Evolutionary conservation across 305 asterid genomes (phyloP).

Genomic region (Fraxinus sp.): DNA sequence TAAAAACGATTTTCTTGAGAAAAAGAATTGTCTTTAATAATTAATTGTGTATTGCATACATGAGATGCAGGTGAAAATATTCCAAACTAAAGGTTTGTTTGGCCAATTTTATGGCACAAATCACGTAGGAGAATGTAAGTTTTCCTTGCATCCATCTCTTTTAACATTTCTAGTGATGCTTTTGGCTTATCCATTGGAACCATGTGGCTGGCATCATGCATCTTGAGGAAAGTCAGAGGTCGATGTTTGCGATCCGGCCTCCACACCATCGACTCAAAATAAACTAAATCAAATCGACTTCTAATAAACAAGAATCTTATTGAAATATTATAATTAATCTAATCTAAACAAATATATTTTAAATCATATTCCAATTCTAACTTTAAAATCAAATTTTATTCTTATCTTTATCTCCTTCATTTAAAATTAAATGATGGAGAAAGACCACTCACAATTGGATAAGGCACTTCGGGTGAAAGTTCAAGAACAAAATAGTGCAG

Average conservation of each 20-base stretch:
- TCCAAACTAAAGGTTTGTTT: not conserved
- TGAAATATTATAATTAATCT: too few species aligned
- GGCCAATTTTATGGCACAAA: not conserved
- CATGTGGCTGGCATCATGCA: conserved; percentile 43
- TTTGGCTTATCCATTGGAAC: conserved; percentile 51
- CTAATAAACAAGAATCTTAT: too few species aligned
- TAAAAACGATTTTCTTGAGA: not conserved
- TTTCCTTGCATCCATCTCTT: conserved; percentile 36
- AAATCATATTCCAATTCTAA: too few species aligned
- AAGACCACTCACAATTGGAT: too few species aligned
- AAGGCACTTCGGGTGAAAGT: too few species aligned
- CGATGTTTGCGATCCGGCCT: conserved; percentile 35
- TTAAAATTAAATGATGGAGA: too few species aligned
- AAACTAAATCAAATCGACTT: too few species aligned
- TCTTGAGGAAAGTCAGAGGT: conserved; percentile 35
- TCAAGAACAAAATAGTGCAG: too few species aligned
- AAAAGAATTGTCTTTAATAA: not conserved
- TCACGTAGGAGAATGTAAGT: conserved; percentile 1
- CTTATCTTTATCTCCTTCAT: too few species aligned
- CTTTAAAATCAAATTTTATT: too few species aligned
- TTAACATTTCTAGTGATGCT: conserved; percentile 37
- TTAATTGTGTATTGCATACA: not conserved
- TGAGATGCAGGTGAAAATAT: not conserved
- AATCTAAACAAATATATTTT: too few species aligned
- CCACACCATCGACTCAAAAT: conserved; percentile 30